Evolutionary conservation across 2,329 filamentous ascomycete species (phyloP), one percentile per base, ranked within the genome.

Genomic region (Pseudogymnoascus destructans): DNA sequence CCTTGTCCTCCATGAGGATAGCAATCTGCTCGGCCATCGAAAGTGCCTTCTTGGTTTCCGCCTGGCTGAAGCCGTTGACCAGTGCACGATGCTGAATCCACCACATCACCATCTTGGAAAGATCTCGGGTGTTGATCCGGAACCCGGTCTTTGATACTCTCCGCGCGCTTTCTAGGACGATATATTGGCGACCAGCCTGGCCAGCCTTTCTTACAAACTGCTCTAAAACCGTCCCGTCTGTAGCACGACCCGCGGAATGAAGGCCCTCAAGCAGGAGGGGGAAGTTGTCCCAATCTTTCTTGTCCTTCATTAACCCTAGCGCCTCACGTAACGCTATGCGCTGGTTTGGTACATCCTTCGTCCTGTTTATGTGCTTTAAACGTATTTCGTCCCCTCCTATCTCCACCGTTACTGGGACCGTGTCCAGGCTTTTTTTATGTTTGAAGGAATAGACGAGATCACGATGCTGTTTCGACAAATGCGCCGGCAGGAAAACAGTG

Each of bases 401-500:
- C 63, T 82, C 78, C 62, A 84, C 77, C 60, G 73, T 73, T 61
- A 83, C 73, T 35, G 80, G 79, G 66, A 83, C 79, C 33, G 73
- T 70, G 60, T 77, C 70, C 38, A 86, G 75, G 60, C 69, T 69
- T 62, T 75, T 70, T 62, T 73, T 71, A 68, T 75, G 72, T 61
- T 73, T 75, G 11, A 66, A 62, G 60, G 73, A 71, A 70, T 75
- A 77, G 64, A 86, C 70, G 60, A 78, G 73, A 63, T 77, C 73
- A 64, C 74, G 77, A 70, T 85, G 78, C 56, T 71, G 69, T 25
- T 67, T 59, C 19, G 76, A 73, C 25, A 87, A 78, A 66, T 82
- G 79, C 30, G 75, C 70, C n/a, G 82, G 82, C 40, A 86, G 70
- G 67, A 86, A 78, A 68, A 84, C 75, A 63, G 78, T 78, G 49